Evolutionary conservation across 228 moss, liverwort and hornwort species (phyloP).

Genomic region (Sphagnum fallax): DNA sequence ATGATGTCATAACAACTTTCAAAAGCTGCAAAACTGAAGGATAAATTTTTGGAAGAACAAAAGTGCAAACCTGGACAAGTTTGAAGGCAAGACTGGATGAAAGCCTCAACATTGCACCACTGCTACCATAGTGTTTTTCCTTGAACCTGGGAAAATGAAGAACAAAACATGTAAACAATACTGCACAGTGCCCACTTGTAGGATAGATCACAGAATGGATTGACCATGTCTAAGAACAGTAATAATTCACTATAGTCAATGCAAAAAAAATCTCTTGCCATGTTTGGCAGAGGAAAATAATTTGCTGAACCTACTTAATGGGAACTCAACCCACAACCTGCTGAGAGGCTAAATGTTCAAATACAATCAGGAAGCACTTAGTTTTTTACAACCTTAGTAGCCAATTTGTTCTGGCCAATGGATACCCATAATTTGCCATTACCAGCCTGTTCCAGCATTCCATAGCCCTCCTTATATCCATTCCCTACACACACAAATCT

Average conservation of each 20-base stretch:
- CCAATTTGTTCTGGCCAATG: conserved; percentile 96
- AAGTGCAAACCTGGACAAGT: conserved; percentile 77
- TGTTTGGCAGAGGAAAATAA: too few species aligned
- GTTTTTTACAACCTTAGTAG: conserved; percentile 99
- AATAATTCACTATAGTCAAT: too few species aligned
- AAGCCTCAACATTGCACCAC: conserved; percentile 93
- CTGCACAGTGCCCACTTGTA: too few species aligned
- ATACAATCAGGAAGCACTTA: conserved; percentile 20
- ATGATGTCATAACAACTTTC: too few species aligned
- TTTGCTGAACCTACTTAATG: neutral
- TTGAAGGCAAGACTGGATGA: conserved; percentile 99
- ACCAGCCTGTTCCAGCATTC: conserved; percentile 97
- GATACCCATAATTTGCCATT: conserved; percentile 93
- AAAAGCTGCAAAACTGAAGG: too few species aligned
- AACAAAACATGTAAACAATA: too few species aligned
- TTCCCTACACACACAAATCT: conserved; percentile 46
- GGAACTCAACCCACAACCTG: neutral
- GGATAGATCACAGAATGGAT: too few species aligned
- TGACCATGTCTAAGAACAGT: too few species aligned
- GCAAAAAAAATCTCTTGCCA: too few species aligned
- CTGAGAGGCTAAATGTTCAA: neutral
- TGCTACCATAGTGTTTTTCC: conserved; percentile 95
- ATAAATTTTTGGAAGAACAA: too few species aligned
- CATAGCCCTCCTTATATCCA: conserved; percentile 96
- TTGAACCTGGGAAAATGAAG: conserved; percentile 57